These are phyloP conservation scores for Ogataea allantospora DNA, from an alignment of 805 yeast species.

Conservation along the genomic window DNA sequence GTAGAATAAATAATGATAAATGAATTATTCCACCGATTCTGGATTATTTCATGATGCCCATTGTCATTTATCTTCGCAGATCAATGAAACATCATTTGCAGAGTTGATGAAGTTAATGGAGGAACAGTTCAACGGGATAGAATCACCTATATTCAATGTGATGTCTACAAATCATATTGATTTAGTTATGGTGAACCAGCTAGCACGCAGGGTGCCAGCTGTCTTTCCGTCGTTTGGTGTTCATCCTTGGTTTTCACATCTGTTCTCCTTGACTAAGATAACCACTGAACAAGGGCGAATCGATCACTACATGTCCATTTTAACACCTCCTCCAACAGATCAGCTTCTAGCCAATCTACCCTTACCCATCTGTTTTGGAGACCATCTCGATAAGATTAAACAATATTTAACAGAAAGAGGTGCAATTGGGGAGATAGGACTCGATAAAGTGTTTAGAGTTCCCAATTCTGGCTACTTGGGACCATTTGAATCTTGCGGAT, in stretches of 20 bases:
- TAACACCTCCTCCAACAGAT: slow-evolving; percentile 40
- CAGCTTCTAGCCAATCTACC: slow-evolving; percentile 54
- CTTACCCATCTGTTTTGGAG: slow-evolving; percentile 48
- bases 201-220: slow-evolving; percentile 20
- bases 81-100: slow-evolving; percentile 6
- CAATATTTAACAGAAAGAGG: slow-evolving; percentile 27
- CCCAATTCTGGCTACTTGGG: slow-evolving; percentile 61
- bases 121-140: slow-evolving; percentile 1
- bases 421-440: slow-evolving; percentile 87
- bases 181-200: slow-evolving; percentile 24
- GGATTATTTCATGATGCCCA: slow-evolving; percentile 36
- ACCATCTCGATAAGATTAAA: slow-evolving; percentile 36
- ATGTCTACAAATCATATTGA: slow-evolving; percentile 52
- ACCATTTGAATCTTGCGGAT: slow-evolving; percentile 8
- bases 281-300: slow-evolving; percentile 33
- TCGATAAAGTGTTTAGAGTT: slow-evolving; percentile 72
- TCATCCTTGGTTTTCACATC: slow-evolving; percentile 91
- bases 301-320: slow-evolving; percentile 55
- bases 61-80: slow-evolving; percentile 37
- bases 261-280: slow-evolving; percentile 40
- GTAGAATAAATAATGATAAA: slow-evolving; percentile 14
- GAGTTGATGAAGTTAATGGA: slow-evolving; percentile 8
- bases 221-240: slow-evolving; percentile 61
- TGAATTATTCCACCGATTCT: slow-evolving; percentile 1
- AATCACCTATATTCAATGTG: slow-evolving; percentile 27